Conservation (phyloP, 2,329 filamentous ascomycete genomes). For the Microascus cirrosus region DNA sequence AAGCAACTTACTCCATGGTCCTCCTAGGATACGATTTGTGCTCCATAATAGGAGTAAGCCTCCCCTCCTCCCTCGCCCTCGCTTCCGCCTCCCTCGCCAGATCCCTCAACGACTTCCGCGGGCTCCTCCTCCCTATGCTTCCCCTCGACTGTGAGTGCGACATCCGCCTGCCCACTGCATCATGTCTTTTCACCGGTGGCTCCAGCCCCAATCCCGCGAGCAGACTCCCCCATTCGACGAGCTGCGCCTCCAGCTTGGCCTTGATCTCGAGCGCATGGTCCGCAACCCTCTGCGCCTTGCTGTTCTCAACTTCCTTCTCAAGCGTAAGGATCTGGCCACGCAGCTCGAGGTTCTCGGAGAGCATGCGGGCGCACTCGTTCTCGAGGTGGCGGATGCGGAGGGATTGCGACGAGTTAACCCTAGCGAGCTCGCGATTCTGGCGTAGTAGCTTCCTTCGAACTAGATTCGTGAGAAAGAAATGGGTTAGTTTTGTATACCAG, state of each 20-base stretch:
- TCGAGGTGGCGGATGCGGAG: conserved; percentile 68
- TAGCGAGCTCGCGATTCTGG: conserved; percentile 76
- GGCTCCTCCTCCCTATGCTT: conserved; percentile 35
- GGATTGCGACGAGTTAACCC: conserved; percentile 66
- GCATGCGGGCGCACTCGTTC: conserved; percentile 60
- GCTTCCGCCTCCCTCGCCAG: conserved; percentile 42
- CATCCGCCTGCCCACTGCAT: conserved; percentile 25
- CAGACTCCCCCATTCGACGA: conserved; percentile 57
- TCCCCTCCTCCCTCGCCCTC: conserved; percentile 37
- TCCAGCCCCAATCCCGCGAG: conserved; percentile 55
- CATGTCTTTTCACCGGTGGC: conserved; percentile 38
- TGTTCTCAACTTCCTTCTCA: conserved; percentile 55
- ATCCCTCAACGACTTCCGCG: conserved; percentile 45
- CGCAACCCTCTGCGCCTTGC: conserved; percentile 45
- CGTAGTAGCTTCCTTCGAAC: conserved; percentile 70
- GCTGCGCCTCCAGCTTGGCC: conserved; percentile 58
- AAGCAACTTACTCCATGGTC: conserved; percentile 51
- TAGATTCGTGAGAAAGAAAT: conserved; percentile 20
- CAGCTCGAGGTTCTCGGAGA: conserved; percentile 70
- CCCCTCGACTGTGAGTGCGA: conserved; percentile 24
- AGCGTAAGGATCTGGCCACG: conserved; percentile 59
- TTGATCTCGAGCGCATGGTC: conserved; percentile 61
- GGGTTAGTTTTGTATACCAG: background rate
- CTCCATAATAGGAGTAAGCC: conserved; percentile 58
- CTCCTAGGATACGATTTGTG: conserved; percentile 55